Conservation (phyloP, 768 basidiomycete species). For the Leccinum obscurum region DNA sequence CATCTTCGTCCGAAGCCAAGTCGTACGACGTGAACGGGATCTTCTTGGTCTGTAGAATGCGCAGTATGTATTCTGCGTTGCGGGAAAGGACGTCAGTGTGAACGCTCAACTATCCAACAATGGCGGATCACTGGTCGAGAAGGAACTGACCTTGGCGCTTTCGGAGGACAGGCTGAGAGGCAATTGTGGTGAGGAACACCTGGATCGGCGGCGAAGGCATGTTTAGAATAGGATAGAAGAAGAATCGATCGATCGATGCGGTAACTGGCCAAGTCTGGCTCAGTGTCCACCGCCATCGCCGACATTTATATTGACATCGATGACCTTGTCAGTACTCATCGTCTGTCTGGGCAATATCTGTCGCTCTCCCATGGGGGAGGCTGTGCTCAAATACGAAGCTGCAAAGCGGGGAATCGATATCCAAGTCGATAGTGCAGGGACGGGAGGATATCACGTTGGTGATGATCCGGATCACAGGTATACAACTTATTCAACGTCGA, state of each 20-base stretch:
- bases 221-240: conserved; percentile 1
- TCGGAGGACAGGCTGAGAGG: conserved; percentile 73
- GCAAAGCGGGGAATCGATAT: conserved; percentile 65
- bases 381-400: conserved; percentile 72
- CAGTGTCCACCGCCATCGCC: background rate
- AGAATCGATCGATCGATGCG: conserved; percentile 5
- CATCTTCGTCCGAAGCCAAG: conserved; percentile 80
- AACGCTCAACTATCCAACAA: background rate
- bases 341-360: conserved; percentile 88
- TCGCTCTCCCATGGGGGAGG: conserved; percentile 92
- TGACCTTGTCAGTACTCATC: conserved; percentile 58
- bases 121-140: background rate
- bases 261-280: background rate
- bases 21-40: conserved; percentile 82
- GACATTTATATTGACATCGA: conserved; percentile 11
- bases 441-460: conserved; percentile 79
- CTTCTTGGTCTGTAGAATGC: conserved; percentile 84
- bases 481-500: conserved; percentile 8
- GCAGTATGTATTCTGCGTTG: conserved; percentile 69
- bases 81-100: background rate
- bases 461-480: conserved; percentile 85
- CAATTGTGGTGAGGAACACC: conserved; percentile 83
- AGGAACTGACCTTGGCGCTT: conserved; percentile 67
- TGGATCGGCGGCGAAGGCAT: conserved; percentile 87
- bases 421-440: conserved; percentile 81